Conservation (phyloP, 2,329 filamentous ascomycete genomes). For the Phoma sp. region DNA sequence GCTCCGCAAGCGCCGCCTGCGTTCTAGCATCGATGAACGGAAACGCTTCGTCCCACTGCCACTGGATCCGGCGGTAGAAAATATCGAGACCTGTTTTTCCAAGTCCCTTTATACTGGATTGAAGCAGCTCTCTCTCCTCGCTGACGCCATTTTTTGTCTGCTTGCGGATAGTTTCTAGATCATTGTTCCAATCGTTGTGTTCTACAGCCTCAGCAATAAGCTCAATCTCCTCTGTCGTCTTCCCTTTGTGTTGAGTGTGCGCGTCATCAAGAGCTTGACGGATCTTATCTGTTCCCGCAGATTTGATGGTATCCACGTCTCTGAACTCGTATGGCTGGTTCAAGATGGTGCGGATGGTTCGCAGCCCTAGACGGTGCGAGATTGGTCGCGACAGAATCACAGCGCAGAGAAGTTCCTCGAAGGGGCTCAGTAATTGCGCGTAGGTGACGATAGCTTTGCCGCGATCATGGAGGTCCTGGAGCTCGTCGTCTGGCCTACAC, state of each 20-base stretch:
- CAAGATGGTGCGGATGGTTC: conserved; percentile 43
- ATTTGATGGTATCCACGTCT: conserved; percentile 41
- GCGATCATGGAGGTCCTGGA: conserved; percentile 30
- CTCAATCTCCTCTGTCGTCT: conserved; percentile 52
- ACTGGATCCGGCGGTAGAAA: conserved; percentile 51
- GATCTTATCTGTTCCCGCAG: conserved; percentile 42
- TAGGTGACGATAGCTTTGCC: conserved; percentile 39
- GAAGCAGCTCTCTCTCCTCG: conserved; percentile 38
- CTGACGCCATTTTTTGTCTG: conserved; percentile 33
- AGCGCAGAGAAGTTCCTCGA: conserved; percentile 54
- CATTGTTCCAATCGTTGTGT: conserved; percentile 31
- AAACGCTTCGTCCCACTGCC: conserved; percentile 45
- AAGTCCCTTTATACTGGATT: conserved; percentile 49
- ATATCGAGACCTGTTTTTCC: conserved; percentile 51
- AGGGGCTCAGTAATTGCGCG: conserved; percentile 45
- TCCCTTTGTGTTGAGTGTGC: conserved; percentile 54
- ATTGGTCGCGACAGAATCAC: conserved; percentile 54
- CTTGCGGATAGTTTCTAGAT: conserved; percentile 36
- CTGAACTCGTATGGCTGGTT: conserved; percentile 52
- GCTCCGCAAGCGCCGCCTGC: conserved; percentile 38
- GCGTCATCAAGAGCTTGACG: conserved; percentile 51
- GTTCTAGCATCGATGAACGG: conserved; percentile 50
- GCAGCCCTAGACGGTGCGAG: conserved; percentile 51
- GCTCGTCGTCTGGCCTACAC: conserved; percentile 44
- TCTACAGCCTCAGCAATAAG: conserved; percentile 40